Conservation (phyloP, 1,139 yeast genomes). For the Lodderomyces margitis region DNA sequence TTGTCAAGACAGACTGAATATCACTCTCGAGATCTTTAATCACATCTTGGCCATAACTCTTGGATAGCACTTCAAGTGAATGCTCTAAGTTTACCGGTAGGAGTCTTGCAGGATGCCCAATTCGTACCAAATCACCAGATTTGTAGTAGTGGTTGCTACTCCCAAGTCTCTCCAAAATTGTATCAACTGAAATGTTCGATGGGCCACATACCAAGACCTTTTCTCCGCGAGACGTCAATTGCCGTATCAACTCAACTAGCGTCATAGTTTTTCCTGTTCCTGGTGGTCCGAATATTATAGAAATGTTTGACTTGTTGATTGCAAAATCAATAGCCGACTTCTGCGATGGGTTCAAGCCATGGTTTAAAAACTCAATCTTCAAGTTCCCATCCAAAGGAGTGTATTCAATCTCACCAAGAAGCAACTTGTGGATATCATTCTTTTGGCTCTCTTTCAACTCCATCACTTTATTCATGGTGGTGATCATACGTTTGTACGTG, state of each 20-base stretch:
- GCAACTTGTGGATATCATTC: constrained; percentile 39
- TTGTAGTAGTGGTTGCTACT: constrained; percentile 19
- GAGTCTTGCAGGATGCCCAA: constrained; percentile 93
- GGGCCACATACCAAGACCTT: constrained; percentile 91
- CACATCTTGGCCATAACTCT: constrained; percentile 49
- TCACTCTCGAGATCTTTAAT: constrained; percentile 69
- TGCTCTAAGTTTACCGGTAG: constrained; percentile 62
- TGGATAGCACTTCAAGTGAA: constrained; percentile 73
- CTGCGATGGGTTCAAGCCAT: constrained; percentile 67
- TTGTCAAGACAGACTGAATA: constrained; percentile 57
- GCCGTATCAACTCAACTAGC: constrained; percentile 78
- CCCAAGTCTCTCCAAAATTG: constrained; percentile 78
- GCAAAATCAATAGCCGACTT: constrained; percentile 41
- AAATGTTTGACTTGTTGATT: constrained; percentile 36
- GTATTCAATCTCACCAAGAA: constrained; percentile 44
- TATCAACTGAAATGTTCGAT: constrained; percentile 92
- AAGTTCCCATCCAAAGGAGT: constrained; percentile 4
- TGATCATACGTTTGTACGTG: constrained; percentile 77
- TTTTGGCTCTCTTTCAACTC: constrained; percentile 39
- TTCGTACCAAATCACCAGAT: constrained; percentile 54
- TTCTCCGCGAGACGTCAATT: constrained; percentile 59
- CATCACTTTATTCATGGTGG: constrained; percentile 67
- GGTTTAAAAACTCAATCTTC: constrained; percentile 41
- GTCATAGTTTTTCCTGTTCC: constrained; percentile 73
- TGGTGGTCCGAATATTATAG: constrained; percentile 51